These are phyloP conservation scores for Ascochyta rabiei DNA, from an alignment of 2,329 filamentous ascomycete genomes.

Conservation along the genomic window DNA sequence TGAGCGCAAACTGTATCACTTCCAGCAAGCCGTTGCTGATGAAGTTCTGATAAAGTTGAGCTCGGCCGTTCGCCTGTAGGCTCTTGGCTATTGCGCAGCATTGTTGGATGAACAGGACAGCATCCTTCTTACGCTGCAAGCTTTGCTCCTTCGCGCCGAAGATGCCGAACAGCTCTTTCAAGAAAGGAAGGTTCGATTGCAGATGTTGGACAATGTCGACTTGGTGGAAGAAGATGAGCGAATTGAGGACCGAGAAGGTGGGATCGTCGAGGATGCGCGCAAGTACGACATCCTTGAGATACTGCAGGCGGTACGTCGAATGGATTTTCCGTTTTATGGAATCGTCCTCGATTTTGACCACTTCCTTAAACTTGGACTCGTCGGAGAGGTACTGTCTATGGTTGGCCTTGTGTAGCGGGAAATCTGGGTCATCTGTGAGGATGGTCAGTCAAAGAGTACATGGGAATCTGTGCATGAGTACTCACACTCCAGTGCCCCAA, in stretches of 20 bases:
- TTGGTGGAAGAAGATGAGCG: slow-evolving; percentile 98
- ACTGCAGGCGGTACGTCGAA: slow-evolving; percentile 93
- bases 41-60: slow-evolving; percentile 87
- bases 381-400: slow-evolving; percentile 92
- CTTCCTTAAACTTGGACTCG: slow-evolving; percentile 91
- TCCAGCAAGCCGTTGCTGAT: slow-evolving; percentile 83
- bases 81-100: slow-evolving; percentile 95
- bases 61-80: slow-evolving; percentile 80
- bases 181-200: slow-evolving; percentile 77
- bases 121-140: slow-evolving; percentile 83
- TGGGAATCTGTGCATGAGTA: not conserved
- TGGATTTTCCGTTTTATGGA: slow-evolving; percentile 88
- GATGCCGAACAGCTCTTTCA: slow-evolving; percentile 86
- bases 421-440: slow-evolving; percentile 88
- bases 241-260: slow-evolving; percentile 96
- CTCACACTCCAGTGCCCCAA: slow-evolving; percentile 88
- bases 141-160: slow-evolving; percentile 71
- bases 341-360: slow-evolving; percentile 87
- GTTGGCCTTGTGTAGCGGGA: slow-evolving; percentile 96
- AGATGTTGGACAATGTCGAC: slow-evolving; percentile 96
- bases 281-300: slow-evolving; percentile 97
- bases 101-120: slow-evolving; percentile 94
- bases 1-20: slow-evolving; percentile 90
- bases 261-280: slow-evolving; percentile 96
- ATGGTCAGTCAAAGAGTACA: not conserved